phyloP scores from a whole-genome alignment of 805 yeast species.

The Blastobotrys americana region DNA sequence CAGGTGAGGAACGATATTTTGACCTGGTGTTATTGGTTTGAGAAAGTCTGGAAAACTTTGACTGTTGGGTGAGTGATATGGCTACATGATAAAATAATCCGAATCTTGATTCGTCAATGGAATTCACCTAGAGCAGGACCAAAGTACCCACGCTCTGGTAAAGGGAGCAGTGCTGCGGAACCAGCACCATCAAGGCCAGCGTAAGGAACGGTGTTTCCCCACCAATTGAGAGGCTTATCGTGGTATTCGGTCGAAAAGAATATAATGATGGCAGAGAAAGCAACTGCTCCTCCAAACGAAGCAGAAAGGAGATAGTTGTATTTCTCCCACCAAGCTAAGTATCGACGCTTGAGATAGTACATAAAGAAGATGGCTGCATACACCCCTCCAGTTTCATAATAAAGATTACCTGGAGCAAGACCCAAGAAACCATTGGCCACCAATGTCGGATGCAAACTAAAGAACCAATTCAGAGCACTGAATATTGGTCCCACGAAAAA shows the following conservation, averaged over 20 bases:
- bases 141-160: conserved; percentile 13
- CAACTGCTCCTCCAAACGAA: conserved; percentile 45
- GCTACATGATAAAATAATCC: too few relatives aligned
- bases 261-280: conserved; percentile 40
- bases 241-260: conserved; percentile 38
- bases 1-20: too few relatives aligned
- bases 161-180: conserved; percentile 8
- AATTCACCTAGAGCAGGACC: conserved; percentile 4
- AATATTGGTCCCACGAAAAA: too few relatives aligned
- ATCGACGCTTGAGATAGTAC: conserved; percentile 37
- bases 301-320: conserved; percentile 44
- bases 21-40: too few relatives aligned
- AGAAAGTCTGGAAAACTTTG: too few relatives aligned
- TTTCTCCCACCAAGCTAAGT: conserved; percentile 46
- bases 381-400: conserved; percentile 37
- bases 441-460: conserved; percentile 22
- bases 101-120: too few relatives aligned
- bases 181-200: conserved; percentile 19
- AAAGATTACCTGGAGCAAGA: conserved; percentile 37
- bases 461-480: too few relatives aligned
- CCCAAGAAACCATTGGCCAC: conserved; percentile 40
- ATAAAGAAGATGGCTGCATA: conserved; percentile 38
- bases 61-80: too few relatives aligned
- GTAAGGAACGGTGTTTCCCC: conserved; percentile 41
- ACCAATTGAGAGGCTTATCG: conserved; percentile 41